phyloP scores from a whole-genome alignment of 805 yeast genomes.

The Ogataea henricii region DNA sequence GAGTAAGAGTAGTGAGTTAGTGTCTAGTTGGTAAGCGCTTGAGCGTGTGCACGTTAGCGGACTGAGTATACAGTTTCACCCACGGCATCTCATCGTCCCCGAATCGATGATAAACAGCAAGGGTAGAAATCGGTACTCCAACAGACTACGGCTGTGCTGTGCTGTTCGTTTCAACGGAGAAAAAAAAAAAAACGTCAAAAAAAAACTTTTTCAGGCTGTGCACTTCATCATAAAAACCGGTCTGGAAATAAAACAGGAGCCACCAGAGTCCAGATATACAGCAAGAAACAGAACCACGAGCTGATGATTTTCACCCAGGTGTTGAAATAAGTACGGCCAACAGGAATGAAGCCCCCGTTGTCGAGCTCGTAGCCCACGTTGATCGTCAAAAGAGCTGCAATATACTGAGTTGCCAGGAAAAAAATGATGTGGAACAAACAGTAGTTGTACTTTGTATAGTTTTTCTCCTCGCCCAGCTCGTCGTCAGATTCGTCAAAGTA shows the following conservation, averaged over 20 bases:
- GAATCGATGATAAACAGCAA: no score
- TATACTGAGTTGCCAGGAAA: conserved; percentile 95
- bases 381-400: conserved; percentile 88
- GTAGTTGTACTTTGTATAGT: conserved; percentile 77
- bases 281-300: conserved; percentile 85
- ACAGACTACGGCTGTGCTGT: no score
- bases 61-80: no score
- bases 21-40: no score
- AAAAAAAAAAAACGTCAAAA: background rate
- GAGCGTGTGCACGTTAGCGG: no score
- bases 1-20: no score
- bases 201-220: background rate
- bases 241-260: conserved; percentile 94
- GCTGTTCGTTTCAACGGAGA: background rate
- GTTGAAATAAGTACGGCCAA: conserved; percentile 93
- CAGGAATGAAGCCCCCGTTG: conserved; percentile 90
- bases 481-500: conserved; percentile 52
- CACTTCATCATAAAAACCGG: conserved; percentile 49
- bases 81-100: no score
- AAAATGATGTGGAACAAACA: conserved; percentile 87
- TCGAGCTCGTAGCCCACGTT: conserved; percentile 85
- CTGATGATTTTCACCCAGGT: conserved; percentile 92
- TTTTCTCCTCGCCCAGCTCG: conserved; percentile 59
- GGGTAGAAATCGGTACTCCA: no score
- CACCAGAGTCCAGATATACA: conserved; percentile 87